A percentile compares a stretch with the other conserved stretches of the same genome.
Evolutionary conservation across 352 stramenopile genomes (phyloP).

Genomic region (Saprolegnia parasitica): DNA sequence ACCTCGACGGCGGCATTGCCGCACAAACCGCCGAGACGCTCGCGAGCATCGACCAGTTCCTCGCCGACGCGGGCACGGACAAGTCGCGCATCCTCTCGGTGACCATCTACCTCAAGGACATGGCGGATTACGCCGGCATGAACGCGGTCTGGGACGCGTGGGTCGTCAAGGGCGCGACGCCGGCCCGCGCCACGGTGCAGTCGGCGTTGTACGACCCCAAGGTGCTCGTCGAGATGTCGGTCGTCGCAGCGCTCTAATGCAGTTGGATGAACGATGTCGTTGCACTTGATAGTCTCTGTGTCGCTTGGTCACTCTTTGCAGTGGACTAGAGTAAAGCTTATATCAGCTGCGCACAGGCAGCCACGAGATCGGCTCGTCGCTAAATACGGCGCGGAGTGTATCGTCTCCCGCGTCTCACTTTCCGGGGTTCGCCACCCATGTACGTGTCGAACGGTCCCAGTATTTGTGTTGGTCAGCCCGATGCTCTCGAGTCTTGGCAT

Average conservation of each 20-base stretch:
- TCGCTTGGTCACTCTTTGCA: no score
- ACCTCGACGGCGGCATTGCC: conserved; percentile 19
- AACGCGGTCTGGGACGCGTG: conserved; percentile 28
- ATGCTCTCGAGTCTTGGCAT: no score
- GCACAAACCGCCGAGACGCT: conserved; percentile 20
- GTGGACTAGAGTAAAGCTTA: no score
- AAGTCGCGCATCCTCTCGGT: conserved; percentile 19
- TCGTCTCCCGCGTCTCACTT: no score
- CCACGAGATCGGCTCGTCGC: no score
- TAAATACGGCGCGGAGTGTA: no score
- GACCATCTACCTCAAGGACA: conserved; percentile 30
- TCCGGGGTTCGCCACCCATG: no score
- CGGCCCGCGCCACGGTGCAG: conserved; percentile 24
- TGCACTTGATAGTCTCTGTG: no score
- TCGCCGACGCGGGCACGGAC: conserved; percentile 25
- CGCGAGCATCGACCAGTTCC: conserved; percentile 24
- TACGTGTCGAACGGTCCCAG: no score
- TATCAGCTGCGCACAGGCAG: no score
- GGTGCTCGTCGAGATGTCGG: conserved; percentile 26
- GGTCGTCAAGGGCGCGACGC: conserved; percentile 21
- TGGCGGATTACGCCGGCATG: conserved; percentile 27
- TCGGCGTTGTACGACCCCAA: conserved; percentile 18
- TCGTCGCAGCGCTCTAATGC: conserved; percentile 17
- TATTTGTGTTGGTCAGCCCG: no score
- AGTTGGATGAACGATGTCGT: no score